Conservation (phyloP, 2,329 filamentous ascomycete species). For the Ramichloridium luteum region DNA sequence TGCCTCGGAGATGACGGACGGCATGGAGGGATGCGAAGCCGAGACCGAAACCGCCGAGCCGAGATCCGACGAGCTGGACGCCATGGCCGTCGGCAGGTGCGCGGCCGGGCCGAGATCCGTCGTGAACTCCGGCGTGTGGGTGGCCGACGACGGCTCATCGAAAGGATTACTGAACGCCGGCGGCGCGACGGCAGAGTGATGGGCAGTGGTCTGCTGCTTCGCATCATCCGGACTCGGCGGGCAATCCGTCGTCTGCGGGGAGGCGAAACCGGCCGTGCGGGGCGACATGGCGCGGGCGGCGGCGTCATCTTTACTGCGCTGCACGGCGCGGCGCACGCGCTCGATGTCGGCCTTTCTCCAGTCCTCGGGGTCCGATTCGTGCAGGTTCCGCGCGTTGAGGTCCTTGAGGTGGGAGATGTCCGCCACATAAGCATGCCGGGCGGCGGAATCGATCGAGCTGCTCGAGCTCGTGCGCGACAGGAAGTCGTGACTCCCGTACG, state of each 20-base stretch:
- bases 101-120: too few relatives aligned
- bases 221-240: constrained; percentile 38
- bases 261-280: too few relatives aligned
- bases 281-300: too few relatives aligned
- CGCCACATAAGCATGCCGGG: constrained; percentile 4
- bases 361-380: constrained; percentile 21
- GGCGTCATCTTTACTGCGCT: constrained; percentile 23
- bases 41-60: constrained; percentile 37
- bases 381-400: too few relatives aligned
- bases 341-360: constrained; percentile 25
- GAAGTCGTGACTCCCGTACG: constrained; percentile 8
- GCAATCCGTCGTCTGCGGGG: too few relatives aligned
- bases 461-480: constrained; percentile 19
- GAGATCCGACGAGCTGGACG: constrained; percentile 38
- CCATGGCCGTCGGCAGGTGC: constrained; percentile 20
- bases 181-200: too few relatives aligned
- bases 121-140: too few relatives aligned
- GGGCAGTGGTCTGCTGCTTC: too few relatives aligned
- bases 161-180: too few relatives aligned
- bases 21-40: constrained; percentile 40
- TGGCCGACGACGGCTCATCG: too few relatives aligned
- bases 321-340: constrained; percentile 22
- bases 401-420: constrained; percentile 3
- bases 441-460: constrained; percentile 18
- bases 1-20: constrained; percentile 37